These are phyloP conservation scores for Albugo laibachii DNA, from an alignment of 352 stramenopile genomes.

Conservation along the genomic window DNA sequence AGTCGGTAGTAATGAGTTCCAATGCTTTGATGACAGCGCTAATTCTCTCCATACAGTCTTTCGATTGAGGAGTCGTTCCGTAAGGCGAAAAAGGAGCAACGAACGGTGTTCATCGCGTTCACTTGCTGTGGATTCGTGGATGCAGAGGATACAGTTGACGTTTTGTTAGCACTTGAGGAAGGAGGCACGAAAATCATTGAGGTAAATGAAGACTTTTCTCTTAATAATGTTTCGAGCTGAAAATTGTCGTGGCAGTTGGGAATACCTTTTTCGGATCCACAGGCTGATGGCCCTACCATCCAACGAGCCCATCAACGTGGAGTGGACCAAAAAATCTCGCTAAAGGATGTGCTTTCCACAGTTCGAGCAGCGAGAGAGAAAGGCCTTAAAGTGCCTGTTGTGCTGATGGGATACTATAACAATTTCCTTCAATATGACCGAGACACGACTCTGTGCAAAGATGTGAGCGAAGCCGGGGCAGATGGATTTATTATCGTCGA, in stretches of 20 bases:
- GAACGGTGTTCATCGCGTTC: conserved; percentile 92
- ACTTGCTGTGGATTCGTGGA: conserved; percentile 90
- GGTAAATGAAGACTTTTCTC: conserved; percentile 9
- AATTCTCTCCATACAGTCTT: no score
- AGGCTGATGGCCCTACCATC: conserved; percentile 96
- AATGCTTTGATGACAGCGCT: no score
- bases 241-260: conserved; percentile 45
- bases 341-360: conserved; percentile 85
- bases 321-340: conserved; percentile 85
- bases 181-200: conserved; percentile 94
- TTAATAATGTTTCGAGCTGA: not conserved
- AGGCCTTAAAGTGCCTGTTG: conserved; percentile 88
- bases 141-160: conserved; percentile 87
- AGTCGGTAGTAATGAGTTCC: no score
- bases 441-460: conserved; percentile 63
- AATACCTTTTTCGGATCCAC: conserved; percentile 96
- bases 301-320: conserved; percentile 89
- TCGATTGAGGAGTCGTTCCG: conserved; percentile 39
- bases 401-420: conserved; percentile 99
- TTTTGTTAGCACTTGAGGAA: conserved; percentile 91
- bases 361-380: conserved; percentile 78
- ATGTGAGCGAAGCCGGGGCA: conserved; percentile 75
- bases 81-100: conserved; percentile 38
- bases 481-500: conserved; percentile 98
- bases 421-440: conserved; percentile 95